Conservation (phyloP, 2,329 filamentous ascomycete species). For the Fusarium multiceps region DNA sequence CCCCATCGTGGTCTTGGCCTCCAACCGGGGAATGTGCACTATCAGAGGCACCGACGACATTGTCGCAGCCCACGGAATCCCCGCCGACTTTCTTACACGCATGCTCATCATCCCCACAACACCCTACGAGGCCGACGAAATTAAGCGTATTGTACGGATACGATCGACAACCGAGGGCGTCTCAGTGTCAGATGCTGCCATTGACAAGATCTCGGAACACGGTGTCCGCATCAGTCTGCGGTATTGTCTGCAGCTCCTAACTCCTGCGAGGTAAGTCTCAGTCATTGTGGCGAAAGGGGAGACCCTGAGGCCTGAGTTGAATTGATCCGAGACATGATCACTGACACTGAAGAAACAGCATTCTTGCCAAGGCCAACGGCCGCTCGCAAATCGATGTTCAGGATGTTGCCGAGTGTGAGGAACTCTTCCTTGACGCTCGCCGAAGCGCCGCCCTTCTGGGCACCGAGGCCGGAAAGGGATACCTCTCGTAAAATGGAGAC, state of each 20-base stretch:
- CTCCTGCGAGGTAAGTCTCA: constrained; percentile 77
- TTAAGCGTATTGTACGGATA: constrained; percentile 89
- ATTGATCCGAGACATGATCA: constrained; percentile 47
- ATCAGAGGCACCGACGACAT: constrained; percentile 88
- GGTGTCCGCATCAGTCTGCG: constrained; percentile 90
- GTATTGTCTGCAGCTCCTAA: constrained; percentile 92
- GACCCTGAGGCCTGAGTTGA: constrained; percentile 14
- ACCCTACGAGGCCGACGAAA: constrained; percentile 87
- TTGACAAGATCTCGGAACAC: constrained; percentile 87
- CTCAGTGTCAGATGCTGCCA: constrained; percentile 80
- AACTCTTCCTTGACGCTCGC: constrained; percentile 84
- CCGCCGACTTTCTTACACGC: constrained; percentile 90
- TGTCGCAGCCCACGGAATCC: constrained; percentile 90
- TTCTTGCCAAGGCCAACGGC: constrained; percentile 87
- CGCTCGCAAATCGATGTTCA: constrained; percentile 79
- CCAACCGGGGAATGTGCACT: constrained; percentile 92
- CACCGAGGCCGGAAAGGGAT: constrained; percentile 71
- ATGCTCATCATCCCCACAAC: constrained; percentile 96
- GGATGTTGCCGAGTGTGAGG: constrained; percentile 84
- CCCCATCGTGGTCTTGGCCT: constrained; percentile 96
- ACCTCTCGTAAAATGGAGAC: constrained; percentile 64
- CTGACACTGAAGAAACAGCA: constrained; percentile 63
- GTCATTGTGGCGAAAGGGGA: constrained; percentile 42
- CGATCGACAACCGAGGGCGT: constrained; percentile 86
- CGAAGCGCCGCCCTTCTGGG: constrained; percentile 78